Evolutionary conservation across 441 rosid species (phyloP), one percentile per base, ranked within the genome.

Genomic region (Pelargonium cotyledonis): DNA sequence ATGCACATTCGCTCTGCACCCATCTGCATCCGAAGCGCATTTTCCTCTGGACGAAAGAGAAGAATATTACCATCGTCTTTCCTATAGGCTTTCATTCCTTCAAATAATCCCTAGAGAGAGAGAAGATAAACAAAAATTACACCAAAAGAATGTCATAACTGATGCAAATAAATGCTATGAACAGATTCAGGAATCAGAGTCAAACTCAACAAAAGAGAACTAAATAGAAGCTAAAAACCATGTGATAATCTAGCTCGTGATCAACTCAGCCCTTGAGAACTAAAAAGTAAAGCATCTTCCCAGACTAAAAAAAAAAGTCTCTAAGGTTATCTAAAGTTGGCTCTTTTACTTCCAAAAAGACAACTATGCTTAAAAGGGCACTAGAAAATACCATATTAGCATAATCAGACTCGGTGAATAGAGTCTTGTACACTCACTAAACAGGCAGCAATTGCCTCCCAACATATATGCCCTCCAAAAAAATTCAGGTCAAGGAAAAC

Each of bases 1-100:
- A 88, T 88, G 77, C 90, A 86, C 90, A 88, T 86, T 68, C 90
- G 80, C 64, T 86, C 94, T 12, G 94, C 94, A 63, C 94, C 94
- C 76, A 71, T 70, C 74, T 82, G 81, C 94, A 88, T 81, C 65
- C 91, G 83, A 65, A 67, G 72, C 35, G 89, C 90, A 80, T 88
- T 88, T 80, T 88, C 94, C 73, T 86, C 88, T 0, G 94, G 90
- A 53, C 94, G 94, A 69, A 88, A 88, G 72, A 88, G 78, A 23
- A 86, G 86, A 60, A 88, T 76, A 9, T 57, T 78, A 69, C 84
- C 87, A 65, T 86, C 85, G 70, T 83, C 71, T 68, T 82, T 83
- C 73, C 89, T 81, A 75, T 88, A 88, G 23, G 94, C 94, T 82
- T 86, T 88, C 74, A 88, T 73, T 66, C 90, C 94, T 75, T 88